A percentile compares a stretch with the other conserved stretches of the same genome.
phyloP scores from a whole-genome alignment of 495 filamentous ascomycete genomes.

The Terfezia boudieri region DNA sequence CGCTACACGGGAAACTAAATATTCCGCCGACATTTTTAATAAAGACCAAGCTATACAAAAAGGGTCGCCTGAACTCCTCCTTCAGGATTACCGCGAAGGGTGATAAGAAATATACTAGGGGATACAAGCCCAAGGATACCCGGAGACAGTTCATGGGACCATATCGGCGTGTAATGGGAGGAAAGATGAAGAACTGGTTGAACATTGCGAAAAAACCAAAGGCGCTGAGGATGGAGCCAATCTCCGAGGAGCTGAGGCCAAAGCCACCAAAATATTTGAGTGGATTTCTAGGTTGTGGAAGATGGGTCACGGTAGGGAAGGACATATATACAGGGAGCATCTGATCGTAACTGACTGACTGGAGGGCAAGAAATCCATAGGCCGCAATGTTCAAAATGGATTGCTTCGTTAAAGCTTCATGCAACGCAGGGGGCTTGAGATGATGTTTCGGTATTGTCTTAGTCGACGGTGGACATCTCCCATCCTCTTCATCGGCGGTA shows the following conservation, averaged over 20 bases:
- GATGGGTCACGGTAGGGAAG: conserved; percentile 26
- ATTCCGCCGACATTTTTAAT: conserved; percentile 47
- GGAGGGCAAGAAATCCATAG: conserved; percentile 36
- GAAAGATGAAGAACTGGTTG: conserved; percentile 50
- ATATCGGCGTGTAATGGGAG: conserved; percentile 32
- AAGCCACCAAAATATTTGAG: conserved; percentile 53
- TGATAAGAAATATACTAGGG: conserved; percentile 39
- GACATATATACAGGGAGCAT: conserved; percentile 53
- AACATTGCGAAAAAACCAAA: conserved; percentile 47
- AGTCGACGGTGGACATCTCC: neutral
- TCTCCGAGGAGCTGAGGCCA: conserved; percentile 40
- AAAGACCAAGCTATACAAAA: conserved; percentile 34
- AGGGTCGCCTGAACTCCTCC: conserved; percentile 15
- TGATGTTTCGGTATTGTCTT: conserved; percentile 18
- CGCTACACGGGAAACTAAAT: conserved; percentile 67
- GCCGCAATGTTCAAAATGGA: conserved; percentile 48
- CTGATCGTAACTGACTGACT: conserved; percentile 53
- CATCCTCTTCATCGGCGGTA: conserved; percentile 11
- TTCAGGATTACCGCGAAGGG: conserved; percentile 28
- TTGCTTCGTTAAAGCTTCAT: conserved; percentile 51
- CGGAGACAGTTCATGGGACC: conserved; percentile 41
- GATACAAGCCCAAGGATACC: conserved; percentile 37
- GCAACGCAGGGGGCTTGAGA: conserved; percentile 27
- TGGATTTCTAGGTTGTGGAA: conserved; percentile 11
- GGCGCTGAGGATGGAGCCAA: conserved; percentile 46